phyloP scores from a whole-genome alignment of 208 protist genomes.

The Crithidia thermophila region DNA sequence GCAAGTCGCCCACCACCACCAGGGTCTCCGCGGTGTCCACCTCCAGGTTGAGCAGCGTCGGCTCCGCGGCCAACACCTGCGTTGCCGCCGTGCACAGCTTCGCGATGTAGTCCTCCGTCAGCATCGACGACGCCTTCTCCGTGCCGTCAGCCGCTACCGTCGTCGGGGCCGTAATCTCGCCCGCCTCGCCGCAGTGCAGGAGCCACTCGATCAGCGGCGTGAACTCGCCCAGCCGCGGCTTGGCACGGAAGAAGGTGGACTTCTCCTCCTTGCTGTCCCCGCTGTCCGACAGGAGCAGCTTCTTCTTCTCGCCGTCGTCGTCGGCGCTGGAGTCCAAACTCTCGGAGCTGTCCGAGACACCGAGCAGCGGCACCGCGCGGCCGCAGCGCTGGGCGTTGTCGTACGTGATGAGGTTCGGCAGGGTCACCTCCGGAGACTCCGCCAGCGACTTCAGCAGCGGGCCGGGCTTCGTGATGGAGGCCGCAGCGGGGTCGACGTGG shows the following conservation, averaged over 20 bases:
- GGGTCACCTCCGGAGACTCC: neutral
- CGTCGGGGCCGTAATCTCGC: neutral
- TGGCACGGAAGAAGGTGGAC: slow-evolving; percentile 17
- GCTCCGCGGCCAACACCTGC: slow-evolving; percentile 40
- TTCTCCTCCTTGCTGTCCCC: neutral
- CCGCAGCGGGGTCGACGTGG: neutral
- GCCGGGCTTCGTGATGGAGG: neutral
- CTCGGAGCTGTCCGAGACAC: slow-evolving; percentile 24
- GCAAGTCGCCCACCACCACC: slow-evolving; percentile 84
- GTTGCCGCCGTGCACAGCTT: slow-evolving; percentile 44
- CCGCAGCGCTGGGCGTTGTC: neutral
- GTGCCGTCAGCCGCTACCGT: slow-evolving; percentile 2
- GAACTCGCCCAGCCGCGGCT: slow-evolving; percentile 22
- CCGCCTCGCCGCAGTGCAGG: neutral
- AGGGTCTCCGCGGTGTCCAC: slow-evolving; percentile 46
- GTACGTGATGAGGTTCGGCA: slow-evolving; percentile 4
- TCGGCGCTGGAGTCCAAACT: neutral
- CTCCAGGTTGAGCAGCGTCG: slow-evolving; percentile 40
- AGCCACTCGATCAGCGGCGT: slow-evolving; percentile 16
- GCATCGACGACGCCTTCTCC: slow-evolving; percentile 18
- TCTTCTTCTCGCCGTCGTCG: slow-evolving; percentile 25
- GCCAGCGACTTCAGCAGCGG: slow-evolving; percentile 26
- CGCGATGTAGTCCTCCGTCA: slow-evolving; percentile 42
- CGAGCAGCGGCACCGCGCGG: slow-evolving; percentile 3
- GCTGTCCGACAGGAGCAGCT: neutral